A percentile compares a stretch with the other conserved stretches of the same genome.
Conservation (phyloP, 176 grass and related monocot species). For the Bromus sterilis region DNA sequence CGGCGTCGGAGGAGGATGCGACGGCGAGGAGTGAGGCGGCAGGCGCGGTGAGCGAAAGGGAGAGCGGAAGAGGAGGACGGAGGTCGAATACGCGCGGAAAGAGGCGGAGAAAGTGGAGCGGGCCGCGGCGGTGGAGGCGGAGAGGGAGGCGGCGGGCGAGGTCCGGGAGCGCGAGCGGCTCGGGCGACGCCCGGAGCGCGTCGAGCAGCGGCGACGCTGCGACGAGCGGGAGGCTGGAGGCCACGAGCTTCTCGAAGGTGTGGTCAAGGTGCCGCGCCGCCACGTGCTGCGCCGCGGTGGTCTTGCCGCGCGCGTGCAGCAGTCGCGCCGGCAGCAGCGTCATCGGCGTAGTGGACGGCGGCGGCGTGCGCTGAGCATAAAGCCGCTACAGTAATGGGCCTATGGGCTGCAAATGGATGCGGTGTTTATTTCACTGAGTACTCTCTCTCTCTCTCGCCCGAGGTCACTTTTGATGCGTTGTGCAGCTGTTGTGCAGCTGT, state of each 20-base stretch:
- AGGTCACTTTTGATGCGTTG: too few species aligned
- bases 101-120: constrained; percentile 62
- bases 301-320: constrained; percentile 38
- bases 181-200: constrained; percentile 48
- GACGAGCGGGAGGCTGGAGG: constrained; percentile 53
- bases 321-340: constrained; percentile 27
- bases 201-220: constrained; percentile 57
- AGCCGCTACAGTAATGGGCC: not conserved
- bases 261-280: constrained; percentile 51
- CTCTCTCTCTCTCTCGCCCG: too few species aligned
- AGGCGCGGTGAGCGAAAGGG: constrained; percentile 44
- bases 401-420: not conserved
- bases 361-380: not conserved
- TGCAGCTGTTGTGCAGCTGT: too few species aligned
- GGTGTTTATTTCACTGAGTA: too few species aligned
- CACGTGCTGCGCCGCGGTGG: constrained; percentile 60
- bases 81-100: constrained; percentile 70
- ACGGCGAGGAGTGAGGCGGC: constrained; percentile 33
- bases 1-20: constrained; percentile 15
- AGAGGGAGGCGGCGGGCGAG: constrained; percentile 47
- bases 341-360: not conserved
- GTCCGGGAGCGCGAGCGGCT: constrained; percentile 33
- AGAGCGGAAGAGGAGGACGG: constrained; percentile 27
- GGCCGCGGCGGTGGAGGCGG: constrained; percentile 50
- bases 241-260: constrained; percentile 68